A percentile compares a stretch with the other conserved stretches of the same genome.
Evolutionary conservation across 208 protist genomes (phyloP).

Genomic region (Crithidia bombi): DNA sequence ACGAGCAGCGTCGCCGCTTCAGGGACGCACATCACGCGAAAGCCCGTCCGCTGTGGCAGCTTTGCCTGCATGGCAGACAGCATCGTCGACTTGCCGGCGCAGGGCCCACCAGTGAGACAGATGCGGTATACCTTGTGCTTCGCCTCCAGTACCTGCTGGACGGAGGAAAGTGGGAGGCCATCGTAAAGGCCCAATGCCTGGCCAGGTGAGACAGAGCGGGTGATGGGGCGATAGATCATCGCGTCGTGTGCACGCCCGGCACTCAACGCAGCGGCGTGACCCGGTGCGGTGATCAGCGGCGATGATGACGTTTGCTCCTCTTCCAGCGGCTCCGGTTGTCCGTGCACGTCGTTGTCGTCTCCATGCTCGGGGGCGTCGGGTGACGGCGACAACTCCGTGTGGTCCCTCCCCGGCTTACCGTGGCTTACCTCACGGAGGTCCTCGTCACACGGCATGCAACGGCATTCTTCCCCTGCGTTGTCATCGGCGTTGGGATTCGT

Average conservation of each 20-base stretch:
- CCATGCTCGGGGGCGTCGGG: constrained; percentile 6
- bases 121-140: constrained; percentile 68
- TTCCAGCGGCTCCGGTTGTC: not conserved
- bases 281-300: not conserved
- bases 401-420: not conserved
- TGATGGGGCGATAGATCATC: constrained; percentile 35
- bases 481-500: not conserved
- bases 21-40: constrained; percentile 78
- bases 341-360: not conserved
- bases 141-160: constrained; percentile 56
- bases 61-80: constrained; percentile 66
- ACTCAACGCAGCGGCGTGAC: not conserved
- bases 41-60: constrained; percentile 67
- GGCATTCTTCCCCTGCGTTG: not conserved
- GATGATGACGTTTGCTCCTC: not conserved
- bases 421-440: not conserved
- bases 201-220: constrained; percentile 64
- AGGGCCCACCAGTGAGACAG: constrained; percentile 84
- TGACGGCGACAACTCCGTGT: constrained; percentile 23
- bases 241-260: not conserved
- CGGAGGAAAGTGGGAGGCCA: constrained; percentile 39
- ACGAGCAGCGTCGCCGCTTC: constrained; percentile 85
- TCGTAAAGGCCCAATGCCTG: constrained; percentile 50
- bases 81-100: constrained; percentile 82
- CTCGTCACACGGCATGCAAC: not conserved